Conservation (phyloP, 2,329 filamentous ascomycete genomes). For the Aspergillus proliferans region DNA sequence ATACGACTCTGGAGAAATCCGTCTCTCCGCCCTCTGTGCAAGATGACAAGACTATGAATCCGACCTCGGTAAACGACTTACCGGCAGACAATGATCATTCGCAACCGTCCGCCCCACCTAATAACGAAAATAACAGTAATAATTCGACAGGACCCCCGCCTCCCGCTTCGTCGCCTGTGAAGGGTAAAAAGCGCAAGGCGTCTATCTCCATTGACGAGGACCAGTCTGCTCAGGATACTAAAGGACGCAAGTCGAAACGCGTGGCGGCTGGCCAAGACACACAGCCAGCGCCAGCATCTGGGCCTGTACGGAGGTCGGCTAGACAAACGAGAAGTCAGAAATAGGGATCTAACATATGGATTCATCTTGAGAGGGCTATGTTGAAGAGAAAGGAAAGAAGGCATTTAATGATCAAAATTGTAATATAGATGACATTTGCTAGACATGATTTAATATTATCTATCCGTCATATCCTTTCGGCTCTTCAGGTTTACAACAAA, state of each 20-base stretch:
- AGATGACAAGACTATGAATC: not conserved
- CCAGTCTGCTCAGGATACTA: not conserved
- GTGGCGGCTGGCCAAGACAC: conserved; percentile 11
- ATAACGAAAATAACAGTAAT: too few species aligned
- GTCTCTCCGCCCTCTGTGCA: conserved; percentile 8
- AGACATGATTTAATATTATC: not conserved
- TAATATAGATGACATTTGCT: not conserved
- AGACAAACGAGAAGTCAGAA: conserved; percentile 21
- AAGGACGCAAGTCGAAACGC: conserved; percentile 17
- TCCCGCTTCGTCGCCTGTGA: conserved; percentile 4
- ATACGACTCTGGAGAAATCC: conserved; percentile 14
- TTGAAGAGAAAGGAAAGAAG: not conserved
- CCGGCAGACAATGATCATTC: not conserved
- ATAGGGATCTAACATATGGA: not conserved
- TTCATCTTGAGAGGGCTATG: not conserved
- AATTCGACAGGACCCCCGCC: not conserved
- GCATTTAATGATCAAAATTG: not conserved
- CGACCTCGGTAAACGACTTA: not conserved
- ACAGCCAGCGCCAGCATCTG: conserved; percentile 9
- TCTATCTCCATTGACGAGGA: conserved; percentile 6
- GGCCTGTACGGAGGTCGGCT: conserved; percentile 22
- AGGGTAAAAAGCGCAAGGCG: conserved; percentile 19
- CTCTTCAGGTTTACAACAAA: too few species aligned
- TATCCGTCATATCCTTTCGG: too few species aligned
- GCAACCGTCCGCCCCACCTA: not conserved